Percentiles rank a stretch among this genome's conserved stretches.
phyloP scores from a whole-genome alignment of 1,284 basidiomycete genomes.

The Ceratobasidium sp. region DNA sequence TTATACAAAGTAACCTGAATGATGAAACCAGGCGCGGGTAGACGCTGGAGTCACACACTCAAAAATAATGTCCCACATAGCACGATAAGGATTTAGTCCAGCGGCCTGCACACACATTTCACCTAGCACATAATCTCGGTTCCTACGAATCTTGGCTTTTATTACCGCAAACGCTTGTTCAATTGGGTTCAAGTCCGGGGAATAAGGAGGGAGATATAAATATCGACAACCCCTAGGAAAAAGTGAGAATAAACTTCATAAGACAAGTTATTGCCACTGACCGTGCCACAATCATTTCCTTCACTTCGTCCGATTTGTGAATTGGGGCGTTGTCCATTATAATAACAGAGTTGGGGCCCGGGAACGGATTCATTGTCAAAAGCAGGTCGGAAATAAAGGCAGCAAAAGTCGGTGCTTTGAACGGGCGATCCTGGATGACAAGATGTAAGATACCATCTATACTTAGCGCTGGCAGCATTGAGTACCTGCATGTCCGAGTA shows the following conservation, averaged over 20 bases:
- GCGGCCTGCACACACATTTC: neutral
- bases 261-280: neutral
- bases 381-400: neutral
- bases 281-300: slow-evolving; percentile 18
- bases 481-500: slow-evolving; percentile 39
- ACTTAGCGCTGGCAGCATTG: slow-evolving; percentile 42
- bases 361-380: neutral
- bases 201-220: slow-evolving; percentile 42
- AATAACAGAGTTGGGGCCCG: slow-evolving; percentile 40
- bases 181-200: slow-evolving; percentile 43
- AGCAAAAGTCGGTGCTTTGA: slow-evolving; percentile 41
- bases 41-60: neutral
- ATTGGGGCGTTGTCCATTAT: slow-evolving; percentile 45
- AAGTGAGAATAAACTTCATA: neutral
- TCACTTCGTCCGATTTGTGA: slow-evolving; percentile 38
- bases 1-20: slow-evolving; percentile 23
- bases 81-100: neutral
- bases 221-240: slow-evolving; percentile 39
- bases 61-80: neutral
- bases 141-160: slow-evolving; percentile 33
- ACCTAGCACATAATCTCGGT: slow-evolving; percentile 3
- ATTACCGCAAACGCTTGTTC: slow-evolving; percentile 41
- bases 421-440: slow-evolving; percentile 36
- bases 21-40: slow-evolving; percentile 25
- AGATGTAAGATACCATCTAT: slow-evolving; percentile 42